Evolutionary conservation across 768 basidiomycete species (phyloP).

Genomic region (Tulasnella sp.): DNA sequence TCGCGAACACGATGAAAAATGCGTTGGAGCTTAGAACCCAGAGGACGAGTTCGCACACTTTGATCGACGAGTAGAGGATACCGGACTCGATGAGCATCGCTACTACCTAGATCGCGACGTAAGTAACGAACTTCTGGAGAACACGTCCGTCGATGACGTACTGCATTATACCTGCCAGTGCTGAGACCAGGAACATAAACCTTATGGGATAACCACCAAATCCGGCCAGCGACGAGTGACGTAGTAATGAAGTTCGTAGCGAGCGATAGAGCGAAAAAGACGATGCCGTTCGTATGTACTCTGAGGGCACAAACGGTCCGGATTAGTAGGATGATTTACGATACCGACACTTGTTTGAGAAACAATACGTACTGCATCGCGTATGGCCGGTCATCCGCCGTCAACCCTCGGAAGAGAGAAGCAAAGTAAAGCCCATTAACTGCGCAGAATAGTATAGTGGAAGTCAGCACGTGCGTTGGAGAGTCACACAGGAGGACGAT

Average conservation of each 20-base stretch:
- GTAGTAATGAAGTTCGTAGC: slow-evolving; percentile 10
- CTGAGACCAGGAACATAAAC: background rate
- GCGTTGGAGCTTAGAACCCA: background rate
- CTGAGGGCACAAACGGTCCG: background rate
- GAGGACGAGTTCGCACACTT: slow-evolving; percentile 5
- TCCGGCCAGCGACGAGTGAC: slow-evolving; percentile 9
- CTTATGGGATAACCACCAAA: slow-evolving; percentile 1
- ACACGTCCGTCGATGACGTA: background rate
- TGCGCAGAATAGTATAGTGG: background rate
- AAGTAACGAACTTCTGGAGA: background rate
- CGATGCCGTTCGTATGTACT: background rate
- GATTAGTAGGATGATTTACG: background rate
- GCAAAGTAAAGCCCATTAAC: slow-evolving; percentile 6
- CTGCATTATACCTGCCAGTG: slow-evolving; percentile 1
- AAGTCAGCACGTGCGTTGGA: background rate
- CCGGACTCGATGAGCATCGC: slow-evolving; percentile 13
- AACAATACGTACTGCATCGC: background rate
- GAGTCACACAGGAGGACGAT: background rate
- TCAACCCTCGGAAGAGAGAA: background rate
- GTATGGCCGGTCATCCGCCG: background rate
- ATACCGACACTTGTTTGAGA: too few relatives aligned
- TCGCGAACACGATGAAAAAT: slow-evolving; percentile 3
- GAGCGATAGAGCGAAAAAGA: slow-evolving; percentile 9
- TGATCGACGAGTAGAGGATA: slow-evolving; percentile 6
- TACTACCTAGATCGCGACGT: background rate